Percentiles rank a stretch among this genome's conserved stretches.
Evolutionary conservation across 192 early-diverging fungal species (phyloP).

Genomic region (Coemansia sp.): DNA sequence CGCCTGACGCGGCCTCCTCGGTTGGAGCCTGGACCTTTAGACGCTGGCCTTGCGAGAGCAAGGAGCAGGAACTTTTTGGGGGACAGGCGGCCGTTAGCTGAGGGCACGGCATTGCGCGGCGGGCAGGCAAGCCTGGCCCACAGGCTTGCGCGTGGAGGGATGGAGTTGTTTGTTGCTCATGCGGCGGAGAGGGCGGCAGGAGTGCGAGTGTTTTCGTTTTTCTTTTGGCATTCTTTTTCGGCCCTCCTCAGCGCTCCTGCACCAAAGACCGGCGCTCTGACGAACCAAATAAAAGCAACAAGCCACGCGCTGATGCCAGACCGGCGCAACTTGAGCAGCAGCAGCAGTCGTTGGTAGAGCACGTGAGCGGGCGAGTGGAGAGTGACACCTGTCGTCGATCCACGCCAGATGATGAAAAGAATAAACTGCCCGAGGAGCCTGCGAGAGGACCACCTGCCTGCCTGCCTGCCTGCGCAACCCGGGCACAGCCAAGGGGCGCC

Average conservation of each 20-base stretch:
- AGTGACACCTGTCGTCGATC: conserved; percentile 3
- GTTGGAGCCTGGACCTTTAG: neutral
- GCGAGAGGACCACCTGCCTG: neutral
- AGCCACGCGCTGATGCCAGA: conserved; percentile 18
- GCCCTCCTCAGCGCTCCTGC: neutral
- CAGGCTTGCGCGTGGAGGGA: neutral
- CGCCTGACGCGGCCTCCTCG: conserved; percentile 6
- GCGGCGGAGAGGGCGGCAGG: neutral
- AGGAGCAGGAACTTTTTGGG: conserved; percentile 9
- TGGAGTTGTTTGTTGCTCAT: neutral
- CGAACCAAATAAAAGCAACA: conserved; percentile 28
- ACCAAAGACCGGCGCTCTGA: neutral
- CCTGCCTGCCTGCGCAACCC: no score
- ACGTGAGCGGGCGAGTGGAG: neutral
- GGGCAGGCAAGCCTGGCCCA: neutral
- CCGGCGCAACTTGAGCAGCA: neutral
- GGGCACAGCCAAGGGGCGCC: no score
- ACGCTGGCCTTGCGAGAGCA: conserved; percentile 5
- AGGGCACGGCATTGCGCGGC: conserved; percentile 8
- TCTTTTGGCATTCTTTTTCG: conserved; percentile 51
- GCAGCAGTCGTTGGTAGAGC: neutral
- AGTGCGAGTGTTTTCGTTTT: conserved; percentile 16
- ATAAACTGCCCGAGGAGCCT: conserved; percentile 2
- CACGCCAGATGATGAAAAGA: conserved; percentile 7
- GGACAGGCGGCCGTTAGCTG: neutral